These are phyloP conservation scores for Lippia alba DNA, from an alignment of 305 asterid genomes.

Conservation along the genomic window DNA sequence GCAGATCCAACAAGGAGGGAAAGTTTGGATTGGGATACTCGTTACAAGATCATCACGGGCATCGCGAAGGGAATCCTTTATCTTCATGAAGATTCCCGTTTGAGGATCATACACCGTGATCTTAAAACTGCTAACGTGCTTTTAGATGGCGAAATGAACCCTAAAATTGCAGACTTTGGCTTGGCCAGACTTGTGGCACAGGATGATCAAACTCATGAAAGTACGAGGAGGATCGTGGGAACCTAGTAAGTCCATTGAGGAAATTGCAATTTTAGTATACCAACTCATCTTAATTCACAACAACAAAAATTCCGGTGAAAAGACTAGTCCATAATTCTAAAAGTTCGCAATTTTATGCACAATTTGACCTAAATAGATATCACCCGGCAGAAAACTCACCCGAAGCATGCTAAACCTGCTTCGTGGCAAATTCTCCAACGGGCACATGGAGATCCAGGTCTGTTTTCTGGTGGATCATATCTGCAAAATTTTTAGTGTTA, in stretches of 20 bases:
- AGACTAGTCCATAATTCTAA: too few species aligned
- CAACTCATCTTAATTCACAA: too few species aligned
- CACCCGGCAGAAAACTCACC: too few species aligned
- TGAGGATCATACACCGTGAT: slow-evolving; percentile 32
- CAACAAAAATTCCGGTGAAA: too few species aligned
- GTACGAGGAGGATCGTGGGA: slow-evolving; percentile 29
- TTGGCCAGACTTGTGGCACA: slow-evolving; percentile 23
- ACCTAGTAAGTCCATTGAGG: slow-evolving; percentile 20
- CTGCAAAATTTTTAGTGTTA: too few species aligned
- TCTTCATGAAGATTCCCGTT: slow-evolving; percentile 31
- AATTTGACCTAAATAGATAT: too few species aligned
- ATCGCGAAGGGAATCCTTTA: slow-evolving; percentile 28
- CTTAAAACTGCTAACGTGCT: slow-evolving; percentile 27
- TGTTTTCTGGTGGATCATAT: too few species aligned
- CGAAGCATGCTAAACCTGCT: too few species aligned
- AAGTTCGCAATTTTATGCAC: too few species aligned
- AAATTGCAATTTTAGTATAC: not conserved
- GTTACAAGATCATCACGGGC: slow-evolving; percentile 15
- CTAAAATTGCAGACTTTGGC: slow-evolving; percentile 34
- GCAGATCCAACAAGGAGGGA: not conserved
- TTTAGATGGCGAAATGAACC: slow-evolving; percentile 10
- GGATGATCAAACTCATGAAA: slow-evolving; percentile 4
- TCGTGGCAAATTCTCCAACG: too few species aligned
- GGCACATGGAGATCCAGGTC: too few species aligned
- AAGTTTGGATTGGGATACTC: slow-evolving; percentile 26